Conservation (phyloP, 352 stramenopile species). For the Globisporangium abappressorium region DNA sequence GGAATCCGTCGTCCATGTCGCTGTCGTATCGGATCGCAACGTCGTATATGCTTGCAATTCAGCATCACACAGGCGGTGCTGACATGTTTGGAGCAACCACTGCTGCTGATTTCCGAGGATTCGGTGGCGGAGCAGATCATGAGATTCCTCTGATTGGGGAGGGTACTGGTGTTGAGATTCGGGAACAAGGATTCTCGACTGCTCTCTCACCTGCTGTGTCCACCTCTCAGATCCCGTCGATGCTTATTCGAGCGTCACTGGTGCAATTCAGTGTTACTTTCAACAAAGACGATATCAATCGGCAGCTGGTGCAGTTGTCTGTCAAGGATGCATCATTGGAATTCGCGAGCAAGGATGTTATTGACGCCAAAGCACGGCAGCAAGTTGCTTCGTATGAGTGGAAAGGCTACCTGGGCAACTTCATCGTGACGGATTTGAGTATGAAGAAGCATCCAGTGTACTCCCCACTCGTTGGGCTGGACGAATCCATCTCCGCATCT, state of each 20-base stretch:
- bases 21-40: conserved; percentile 70
- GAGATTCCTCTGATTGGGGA: not conserved
- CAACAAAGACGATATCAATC: conserved; percentile 77
- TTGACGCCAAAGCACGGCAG: not conserved
- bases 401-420: conserved; percentile 61
- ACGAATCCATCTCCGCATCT: conserved; percentile 26
- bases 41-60: conserved; percentile 50
- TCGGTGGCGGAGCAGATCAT: not conserved
- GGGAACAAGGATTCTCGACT: not conserved
- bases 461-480: conserved; percentile 58
- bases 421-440: conserved; percentile 70
- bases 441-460: conserved; percentile 68
- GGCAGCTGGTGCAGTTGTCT: conserved; percentile 58
- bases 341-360: conserved; percentile 25
- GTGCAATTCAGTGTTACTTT: conserved; percentile 78
- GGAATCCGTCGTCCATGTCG: conserved; percentile 82
- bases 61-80: conserved; percentile 28
- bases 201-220: not conserved
- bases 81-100: conserved; percentile 2
- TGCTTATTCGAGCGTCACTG: conserved; percentile 56
- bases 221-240: conserved; percentile 11
- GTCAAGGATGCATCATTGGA: conserved; percentile 56
- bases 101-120: not conserved
- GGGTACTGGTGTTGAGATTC: not conserved
- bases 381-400: conserved; percentile 16